phyloP scores from a whole-genome alignment of 73 alveolate species.

The Tetrahymena thermophila region DNA sequence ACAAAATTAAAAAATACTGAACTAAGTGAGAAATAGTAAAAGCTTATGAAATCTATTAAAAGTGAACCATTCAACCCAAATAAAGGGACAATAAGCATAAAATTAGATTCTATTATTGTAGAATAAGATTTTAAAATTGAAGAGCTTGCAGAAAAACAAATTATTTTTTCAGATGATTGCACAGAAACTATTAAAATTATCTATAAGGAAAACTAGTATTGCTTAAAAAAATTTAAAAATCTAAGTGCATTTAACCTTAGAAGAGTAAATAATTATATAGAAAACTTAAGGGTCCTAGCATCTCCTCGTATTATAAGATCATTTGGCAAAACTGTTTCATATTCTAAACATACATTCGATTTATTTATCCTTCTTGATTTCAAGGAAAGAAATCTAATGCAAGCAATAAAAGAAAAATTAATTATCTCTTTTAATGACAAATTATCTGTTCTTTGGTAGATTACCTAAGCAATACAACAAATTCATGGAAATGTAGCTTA shows the following conservation, averaged over 20 bases:
- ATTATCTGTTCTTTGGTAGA: not conserved
- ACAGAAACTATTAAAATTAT: not conserved
- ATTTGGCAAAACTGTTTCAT: not conserved
- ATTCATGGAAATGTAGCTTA: not conserved
- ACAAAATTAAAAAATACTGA: not conserved
- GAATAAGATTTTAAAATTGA: not conserved
- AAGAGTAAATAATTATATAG: not conserved
- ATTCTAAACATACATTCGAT: not conserved
- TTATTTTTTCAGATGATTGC: not conserved
- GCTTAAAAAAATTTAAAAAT: not conserved
- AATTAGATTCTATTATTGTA: not conserved
- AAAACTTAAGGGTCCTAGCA: not conserved
- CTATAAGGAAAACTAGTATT: not conserved
- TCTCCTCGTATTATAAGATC: not conserved
- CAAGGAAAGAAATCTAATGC: not conserved
- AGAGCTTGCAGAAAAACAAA: not conserved
- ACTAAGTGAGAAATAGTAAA: not conserved
- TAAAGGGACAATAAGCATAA: not conserved
- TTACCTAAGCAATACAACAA: not conserved
- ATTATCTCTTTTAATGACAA: not conserved
- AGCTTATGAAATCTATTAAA: not conserved
- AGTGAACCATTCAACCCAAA: not conserved
- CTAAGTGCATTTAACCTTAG: not conserved
- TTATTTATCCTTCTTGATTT: not conserved
- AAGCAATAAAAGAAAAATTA: not conserved